Conservation (phyloP, 1,139 yeast genomes). For the Protomyces lactucae-debilis region DNA sequence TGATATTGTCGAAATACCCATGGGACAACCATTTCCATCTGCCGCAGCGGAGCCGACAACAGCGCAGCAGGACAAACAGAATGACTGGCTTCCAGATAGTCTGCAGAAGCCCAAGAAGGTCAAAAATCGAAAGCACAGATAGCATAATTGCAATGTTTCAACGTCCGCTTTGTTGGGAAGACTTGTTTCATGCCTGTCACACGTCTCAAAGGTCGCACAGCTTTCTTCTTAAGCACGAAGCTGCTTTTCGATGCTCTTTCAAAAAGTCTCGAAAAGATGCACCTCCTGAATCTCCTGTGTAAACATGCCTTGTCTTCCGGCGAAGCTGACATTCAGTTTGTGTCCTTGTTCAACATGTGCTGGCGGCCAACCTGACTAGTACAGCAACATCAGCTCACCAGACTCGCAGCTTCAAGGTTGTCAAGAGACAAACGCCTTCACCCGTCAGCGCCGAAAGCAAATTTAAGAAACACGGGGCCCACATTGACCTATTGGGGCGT, state of each 20-base stretch:
- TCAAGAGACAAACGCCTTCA: background rate
- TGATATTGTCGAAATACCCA: conserved; percentile 23
- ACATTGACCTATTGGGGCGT: background rate
- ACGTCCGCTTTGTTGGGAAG: background rate
- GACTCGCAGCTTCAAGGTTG: background rate
- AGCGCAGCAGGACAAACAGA: background rate
- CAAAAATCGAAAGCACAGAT: background rate
- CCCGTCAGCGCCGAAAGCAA: background rate
- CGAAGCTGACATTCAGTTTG: too few relatives aligned
- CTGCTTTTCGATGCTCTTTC: too few relatives aligned
- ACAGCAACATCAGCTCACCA: background rate
- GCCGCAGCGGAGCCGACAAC: background rate
- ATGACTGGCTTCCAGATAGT: background rate
- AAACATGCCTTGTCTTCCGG: too few relatives aligned
- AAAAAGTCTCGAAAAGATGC: too few relatives aligned
- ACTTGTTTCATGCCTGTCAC: background rate
- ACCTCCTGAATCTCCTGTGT: too few relatives aligned
- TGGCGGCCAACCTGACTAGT: too few relatives aligned
- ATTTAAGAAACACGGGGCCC: background rate
- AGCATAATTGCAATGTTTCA: background rate
- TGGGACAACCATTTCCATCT: conserved; percentile 9
- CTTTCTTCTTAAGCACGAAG: too few relatives aligned
- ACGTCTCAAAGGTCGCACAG: background rate
- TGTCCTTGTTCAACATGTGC: too few relatives aligned
- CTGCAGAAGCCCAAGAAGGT: background rate